Conservation (phyloP, 805 yeast genomes). For the Brettanomyces sp. region DNA sequence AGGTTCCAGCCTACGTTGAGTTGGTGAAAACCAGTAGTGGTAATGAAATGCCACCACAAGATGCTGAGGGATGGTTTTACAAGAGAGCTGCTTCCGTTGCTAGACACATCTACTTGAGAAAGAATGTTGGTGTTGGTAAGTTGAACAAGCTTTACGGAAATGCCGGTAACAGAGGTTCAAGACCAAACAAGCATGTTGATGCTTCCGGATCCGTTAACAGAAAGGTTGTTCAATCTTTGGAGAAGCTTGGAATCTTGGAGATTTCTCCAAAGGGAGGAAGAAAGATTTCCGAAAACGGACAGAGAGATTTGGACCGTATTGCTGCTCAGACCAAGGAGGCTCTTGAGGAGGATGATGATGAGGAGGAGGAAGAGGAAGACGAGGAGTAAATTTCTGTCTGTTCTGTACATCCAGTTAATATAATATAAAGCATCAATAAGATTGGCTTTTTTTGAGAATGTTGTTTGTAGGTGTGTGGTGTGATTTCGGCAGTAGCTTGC, state of each 20-base stretch:
- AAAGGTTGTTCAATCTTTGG: constrained; percentile 95
- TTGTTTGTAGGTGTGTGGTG: no score
- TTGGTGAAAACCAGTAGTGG: constrained; percentile 98
- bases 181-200: constrained; percentile 97
- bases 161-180: constrained; percentile 97
- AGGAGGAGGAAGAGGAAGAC: constrained; percentile 16
- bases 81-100: constrained; percentile 99
- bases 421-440: constrained; percentile 1
- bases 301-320: constrained; percentile 99
- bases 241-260: constrained; percentile 96
- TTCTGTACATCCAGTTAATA: constrained; percentile 1
- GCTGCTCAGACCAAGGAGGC: constrained; percentile 97
- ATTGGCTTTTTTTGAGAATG: not conserved
- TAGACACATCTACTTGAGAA: constrained; percentile 99
- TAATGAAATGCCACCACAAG: constrained; percentile 99
- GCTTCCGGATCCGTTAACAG: constrained; percentile 99
- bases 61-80: constrained; percentile 99
- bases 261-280: constrained; percentile 98
- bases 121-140: constrained; percentile 98
- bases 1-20: constrained; percentile 99
- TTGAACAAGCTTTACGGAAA: constrained; percentile 99
- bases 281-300: constrained; percentile 98
- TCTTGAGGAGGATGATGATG: constrained; percentile 58
- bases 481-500: no score
- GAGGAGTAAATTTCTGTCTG: not conserved